These are phyloP conservation scores for Barnettozyma wickerhamii DNA, from an alignment of 805 yeast genomes.

Conservation along the genomic window DNA sequence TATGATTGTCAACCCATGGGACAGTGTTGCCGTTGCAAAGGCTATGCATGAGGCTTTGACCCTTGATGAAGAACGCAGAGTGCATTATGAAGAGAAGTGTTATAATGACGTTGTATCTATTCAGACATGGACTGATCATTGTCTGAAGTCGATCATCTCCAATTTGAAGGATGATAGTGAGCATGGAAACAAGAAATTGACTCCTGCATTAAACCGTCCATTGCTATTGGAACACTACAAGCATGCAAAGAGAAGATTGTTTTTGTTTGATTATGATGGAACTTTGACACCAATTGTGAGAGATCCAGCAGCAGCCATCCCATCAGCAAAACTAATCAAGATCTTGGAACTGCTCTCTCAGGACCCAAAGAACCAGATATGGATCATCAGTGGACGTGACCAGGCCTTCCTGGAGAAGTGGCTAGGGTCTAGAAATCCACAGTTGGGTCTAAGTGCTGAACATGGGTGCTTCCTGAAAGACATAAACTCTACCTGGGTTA, in stretches of 20 bases:
- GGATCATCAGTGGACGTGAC: constrained; percentile 97
- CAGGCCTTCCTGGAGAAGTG: constrained; percentile 84
- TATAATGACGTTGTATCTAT: constrained; percentile 69
- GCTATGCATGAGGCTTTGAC: constrained; percentile 66
- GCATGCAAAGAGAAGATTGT: constrained; percentile 62
- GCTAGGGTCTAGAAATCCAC: constrained; percentile 59
- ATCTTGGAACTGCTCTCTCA: constrained; percentile 56
- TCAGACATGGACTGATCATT: constrained; percentile 73
- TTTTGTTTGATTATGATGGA: constrained; percentile 95
- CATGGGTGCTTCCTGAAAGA: constrained; percentile 94
- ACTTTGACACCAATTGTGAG: constrained; percentile 94
- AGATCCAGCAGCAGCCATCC: constrained; percentile 98
- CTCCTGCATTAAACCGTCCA: constrained; percentile 81
- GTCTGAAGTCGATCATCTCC: constrained; percentile 33
- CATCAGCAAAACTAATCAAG: constrained; percentile 64
- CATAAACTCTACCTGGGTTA: constrained; percentile 72
- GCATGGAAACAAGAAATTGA: constrained; percentile 44
- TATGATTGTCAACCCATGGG: constrained; percentile 93
- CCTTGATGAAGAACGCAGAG: constrained; percentile 45
- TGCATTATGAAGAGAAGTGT: constrained; percentile 45
- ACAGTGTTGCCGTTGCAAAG: constrained; percentile 86
- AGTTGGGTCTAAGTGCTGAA: constrained; percentile 87
- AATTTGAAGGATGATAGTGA: constrained; percentile 34
- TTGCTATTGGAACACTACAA: constrained; percentile 55
- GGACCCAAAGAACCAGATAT: constrained; percentile 81